Conservation (phyloP, 1,284 basidiomycete genomes). For the Heimioporus retisporus region DNA sequence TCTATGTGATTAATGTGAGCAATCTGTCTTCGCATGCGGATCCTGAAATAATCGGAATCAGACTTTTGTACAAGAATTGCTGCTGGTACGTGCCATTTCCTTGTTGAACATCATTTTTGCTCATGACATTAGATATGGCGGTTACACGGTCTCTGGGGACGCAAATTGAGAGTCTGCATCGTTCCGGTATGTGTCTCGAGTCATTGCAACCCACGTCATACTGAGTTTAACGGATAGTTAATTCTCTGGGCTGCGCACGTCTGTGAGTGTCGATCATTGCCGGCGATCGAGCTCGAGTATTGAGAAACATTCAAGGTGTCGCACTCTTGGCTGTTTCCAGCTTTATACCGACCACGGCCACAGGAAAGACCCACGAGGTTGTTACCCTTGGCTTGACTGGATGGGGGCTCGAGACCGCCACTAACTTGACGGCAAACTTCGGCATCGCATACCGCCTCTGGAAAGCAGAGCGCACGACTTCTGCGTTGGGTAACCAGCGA, state of each 20-base stretch:
- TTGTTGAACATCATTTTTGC: background rate
- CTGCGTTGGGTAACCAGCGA: constrained; percentile 16
- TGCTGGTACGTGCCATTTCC: constrained; percentile 17
- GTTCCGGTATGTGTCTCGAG: constrained; percentile 20
- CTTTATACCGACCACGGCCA: constrained; percentile 22
- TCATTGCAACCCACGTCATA: background rate
- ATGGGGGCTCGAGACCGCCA: constrained; percentile 30
- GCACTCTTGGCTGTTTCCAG: constrained; percentile 26
- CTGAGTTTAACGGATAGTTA: constrained; percentile 20
- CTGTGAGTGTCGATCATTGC: constrained; percentile 21
- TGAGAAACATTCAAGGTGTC: constrained; percentile 16
- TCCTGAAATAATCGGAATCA: background rate
- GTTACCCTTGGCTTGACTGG: constrained; percentile 22
- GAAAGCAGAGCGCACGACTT: constrained; percentile 15
- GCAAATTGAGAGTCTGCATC: constrained; percentile 19
- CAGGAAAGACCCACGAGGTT: constrained; percentile 6
- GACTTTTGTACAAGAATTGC: constrained; percentile 31
- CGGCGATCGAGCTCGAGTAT: background rate
- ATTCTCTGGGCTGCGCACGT: constrained; percentile 28
- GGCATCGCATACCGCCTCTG: constrained; percentile 33
- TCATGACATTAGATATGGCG: constrained; percentile 33
- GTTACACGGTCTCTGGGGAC: constrained; percentile 29
- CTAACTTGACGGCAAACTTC: constrained; percentile 30
- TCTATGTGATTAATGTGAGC: constrained; percentile 32
- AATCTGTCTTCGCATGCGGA: background rate